Percentiles rank a stretch among this genome's conserved stretches.
phyloP scores from a whole-genome alignment of 1,284 basidiomycete genomes.

The Austroboletus niveus region DNA sequence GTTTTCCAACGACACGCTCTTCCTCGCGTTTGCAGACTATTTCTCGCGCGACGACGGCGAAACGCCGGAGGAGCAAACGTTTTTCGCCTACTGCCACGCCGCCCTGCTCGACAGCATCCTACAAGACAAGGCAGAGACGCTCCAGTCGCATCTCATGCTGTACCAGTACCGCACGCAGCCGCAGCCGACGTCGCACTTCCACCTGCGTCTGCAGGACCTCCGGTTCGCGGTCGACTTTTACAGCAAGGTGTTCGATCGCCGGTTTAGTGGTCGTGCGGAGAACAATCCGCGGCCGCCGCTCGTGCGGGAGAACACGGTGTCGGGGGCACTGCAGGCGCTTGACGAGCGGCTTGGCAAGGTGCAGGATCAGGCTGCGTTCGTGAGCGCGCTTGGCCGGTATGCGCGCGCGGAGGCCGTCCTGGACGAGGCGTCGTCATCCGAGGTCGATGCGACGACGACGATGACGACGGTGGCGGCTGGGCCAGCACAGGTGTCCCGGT shows the following conservation, averaged over 20 bases:
- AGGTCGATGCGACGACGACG: not conserved
- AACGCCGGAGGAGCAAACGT: conserved; percentile 55
- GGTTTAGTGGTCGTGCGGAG: conserved; percentile 64
- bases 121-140: conserved; percentile 80
- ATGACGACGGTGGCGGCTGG: not conserved
- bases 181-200: conserved; percentile 56
- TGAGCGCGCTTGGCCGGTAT: conserved; percentile 49
- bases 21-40: conserved; percentile 74
- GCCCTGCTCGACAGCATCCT: conserved; percentile 84
- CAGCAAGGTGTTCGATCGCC: conserved; percentile 63
- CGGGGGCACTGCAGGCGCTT: conserved; percentile 58
- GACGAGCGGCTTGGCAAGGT: conserved; percentile 53
- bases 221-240: conserved; percentile 74
- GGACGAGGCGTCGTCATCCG: conserved; percentile 11
- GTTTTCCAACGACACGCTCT: conserved; percentile 76
- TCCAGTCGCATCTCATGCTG: conserved; percentile 72
- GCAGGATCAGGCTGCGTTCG: conserved; percentile 45
- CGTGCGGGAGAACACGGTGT: conserved; percentile 65
- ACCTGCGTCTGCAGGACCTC: conserved; percentile 66
- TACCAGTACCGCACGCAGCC: conserved; percentile 63
- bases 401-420: conserved; percentile 44
- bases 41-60: conserved; percentile 62
- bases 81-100: conserved; percentile 75
- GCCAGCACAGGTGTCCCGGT: conserved; percentile 34
- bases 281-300: conserved; percentile 63